Conservation (phyloP, 495 filamentous ascomycete genomes). For the Apodospora peruviana region DNA sequence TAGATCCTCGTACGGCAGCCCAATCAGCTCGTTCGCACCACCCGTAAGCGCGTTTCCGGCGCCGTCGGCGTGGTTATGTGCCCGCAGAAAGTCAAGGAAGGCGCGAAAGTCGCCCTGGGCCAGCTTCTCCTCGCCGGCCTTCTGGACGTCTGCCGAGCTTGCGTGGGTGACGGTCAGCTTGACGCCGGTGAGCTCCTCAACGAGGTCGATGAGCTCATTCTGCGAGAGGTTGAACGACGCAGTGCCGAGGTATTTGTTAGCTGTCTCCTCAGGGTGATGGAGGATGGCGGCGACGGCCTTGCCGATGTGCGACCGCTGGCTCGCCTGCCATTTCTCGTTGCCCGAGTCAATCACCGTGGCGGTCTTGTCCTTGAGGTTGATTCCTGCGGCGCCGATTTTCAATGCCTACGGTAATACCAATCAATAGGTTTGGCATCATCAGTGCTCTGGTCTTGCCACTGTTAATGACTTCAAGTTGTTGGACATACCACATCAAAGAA, state of each 20-base stretch:
- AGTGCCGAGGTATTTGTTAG: conserved; percentile 46
- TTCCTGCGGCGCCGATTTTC: conserved; percentile 23
- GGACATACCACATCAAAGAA: conserved; percentile 46
- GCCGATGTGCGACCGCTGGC: conserved; percentile 43
- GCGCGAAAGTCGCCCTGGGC: conserved; percentile 33
- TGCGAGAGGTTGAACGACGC: conserved; percentile 48
- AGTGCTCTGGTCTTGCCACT: too few species aligned
- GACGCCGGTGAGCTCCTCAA: conserved; percentile 43
- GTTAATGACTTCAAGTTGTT: too few species aligned
- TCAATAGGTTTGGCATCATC: too few species aligned
- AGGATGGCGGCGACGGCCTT: conserved; percentile 44
- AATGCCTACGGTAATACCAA: conserved; percentile 29
- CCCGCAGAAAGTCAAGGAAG: conserved; percentile 36
- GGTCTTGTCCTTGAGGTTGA: conserved; percentile 40
- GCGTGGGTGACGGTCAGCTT: conserved; percentile 33
- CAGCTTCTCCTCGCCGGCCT: conserved; percentile 39
- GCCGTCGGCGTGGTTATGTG: conserved; percentile 37
- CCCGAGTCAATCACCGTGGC: conserved; percentile 50
- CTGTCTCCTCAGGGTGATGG: conserved; percentile 45
- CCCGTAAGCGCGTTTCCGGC: conserved; percentile 33
- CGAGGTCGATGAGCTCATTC: conserved; percentile 45
- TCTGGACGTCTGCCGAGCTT: conserved; percentile 37
- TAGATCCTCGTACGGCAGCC: conserved; percentile 19
- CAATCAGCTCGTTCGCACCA: conserved; percentile 18
- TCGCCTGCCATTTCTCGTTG: conserved; percentile 40